Conservation (phyloP, 1,284 basidiomycete species). For the Austroboletus rostrupii region DNA sequence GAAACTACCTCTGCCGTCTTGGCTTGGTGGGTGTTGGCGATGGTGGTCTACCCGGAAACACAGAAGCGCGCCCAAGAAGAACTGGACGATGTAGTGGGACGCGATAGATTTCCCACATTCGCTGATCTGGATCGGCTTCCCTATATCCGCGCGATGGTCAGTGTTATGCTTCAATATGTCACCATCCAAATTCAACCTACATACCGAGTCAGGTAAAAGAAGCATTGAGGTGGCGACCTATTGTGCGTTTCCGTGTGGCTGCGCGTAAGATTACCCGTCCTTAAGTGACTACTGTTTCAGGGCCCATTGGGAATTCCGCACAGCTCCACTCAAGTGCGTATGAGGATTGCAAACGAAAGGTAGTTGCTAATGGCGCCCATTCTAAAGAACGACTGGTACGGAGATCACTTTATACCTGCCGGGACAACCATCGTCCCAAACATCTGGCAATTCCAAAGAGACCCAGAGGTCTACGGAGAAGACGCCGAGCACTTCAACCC, state of each 20-base stretch:
- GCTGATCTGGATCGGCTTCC: constrained; percentile 6
- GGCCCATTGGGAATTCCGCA: constrained; percentile 6
- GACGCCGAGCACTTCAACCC: constrained; percentile 12
- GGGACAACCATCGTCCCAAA: constrained; percentile 15
- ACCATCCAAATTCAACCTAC: neutral
- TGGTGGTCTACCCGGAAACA: constrained; percentile 37
- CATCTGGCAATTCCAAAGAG: constrained; percentile 15
- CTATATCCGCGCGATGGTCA: constrained; percentile 10
- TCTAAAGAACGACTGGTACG: constrained; percentile 12
- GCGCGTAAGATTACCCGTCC: neutral
- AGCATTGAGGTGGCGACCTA: constrained; percentile 8
- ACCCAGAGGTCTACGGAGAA: constrained; percentile 7
- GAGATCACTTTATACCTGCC: constrained; percentile 16
- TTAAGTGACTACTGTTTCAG: neutral
- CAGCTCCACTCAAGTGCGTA: constrained; percentile 3
- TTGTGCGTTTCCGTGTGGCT: neutral
- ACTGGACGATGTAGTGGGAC: constrained; percentile 35
- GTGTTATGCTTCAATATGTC: neutral
- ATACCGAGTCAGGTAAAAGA: constrained; percentile 1
- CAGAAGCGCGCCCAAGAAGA: constrained; percentile 37
- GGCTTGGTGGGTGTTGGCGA: constrained; percentile 36
- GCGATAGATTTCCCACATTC: constrained; percentile 2
- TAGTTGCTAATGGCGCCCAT: neutral
- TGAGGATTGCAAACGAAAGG: neutral
- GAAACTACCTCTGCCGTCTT: constrained; percentile 5